Evolutionary conservation across 441 rosid genomes (phyloP), one percentile per base, ranked within the genome.

Genomic region (Oxalis stricta): DNA sequence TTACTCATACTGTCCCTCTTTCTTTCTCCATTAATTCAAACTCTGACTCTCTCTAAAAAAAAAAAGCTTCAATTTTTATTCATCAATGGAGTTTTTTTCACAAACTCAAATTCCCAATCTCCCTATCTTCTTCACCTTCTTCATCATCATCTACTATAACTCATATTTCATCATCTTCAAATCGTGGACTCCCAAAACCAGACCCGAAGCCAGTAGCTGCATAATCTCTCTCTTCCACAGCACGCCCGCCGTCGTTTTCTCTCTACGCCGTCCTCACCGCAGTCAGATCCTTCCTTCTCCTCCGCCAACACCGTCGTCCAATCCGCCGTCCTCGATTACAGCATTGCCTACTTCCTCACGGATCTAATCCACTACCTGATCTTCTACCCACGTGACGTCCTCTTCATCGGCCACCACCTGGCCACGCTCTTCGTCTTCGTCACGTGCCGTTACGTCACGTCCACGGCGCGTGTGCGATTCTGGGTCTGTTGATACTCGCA

Each of bases 131-230:
- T 70, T 82, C 45, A 39, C 73, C 18, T 41, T 68, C 64, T 84
- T 89, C 67, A 23, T 82, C 42, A 14, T 61, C 55, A 46, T 73
- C 38, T 84, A 89, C 50, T 60, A 74, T 44, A 1, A 55, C 18
- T 82, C 83, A 6, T 69, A 73, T 52, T 68, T 60, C 51, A 12
- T 68, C 44, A 23, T 84, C 33, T 89, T 89, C 82, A 76, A 77
- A 1, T 36, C 40, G 19, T 89, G 95, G 94, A 38, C 28, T 46
- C 65, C 75, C 23, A 33, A 54, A 19, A 41, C 68, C 62, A 82
- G 95, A 6, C 82, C 94, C 35, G 82, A 84, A 41, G 95, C 95
- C 23, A 68, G 85, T 44, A 76, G 84, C 42, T 88, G 95, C 70
- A 33, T 77, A 7, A 88, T 88, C 64, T 88, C 95, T 46, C 58